Evolutionary conservation across 2,329 filamentous ascomycete genomes (phyloP).

Genomic region (Colletotrichum lindemuthianum): DNA sequence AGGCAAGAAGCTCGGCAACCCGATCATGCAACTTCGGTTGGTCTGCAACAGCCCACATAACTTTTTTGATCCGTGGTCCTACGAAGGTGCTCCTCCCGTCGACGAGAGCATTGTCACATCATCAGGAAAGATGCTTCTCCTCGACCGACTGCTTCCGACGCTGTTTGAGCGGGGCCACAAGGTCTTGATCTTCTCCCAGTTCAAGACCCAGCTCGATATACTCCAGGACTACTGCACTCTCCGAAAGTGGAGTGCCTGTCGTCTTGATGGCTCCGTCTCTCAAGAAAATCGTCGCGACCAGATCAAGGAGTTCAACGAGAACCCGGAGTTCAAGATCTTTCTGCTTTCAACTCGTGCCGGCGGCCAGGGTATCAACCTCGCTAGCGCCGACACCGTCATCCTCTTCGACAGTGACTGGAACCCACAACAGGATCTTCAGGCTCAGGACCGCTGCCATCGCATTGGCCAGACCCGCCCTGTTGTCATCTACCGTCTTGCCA

Average conservation of each 20-base stretch:
- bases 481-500: constrained; percentile 92
- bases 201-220: constrained; percentile 93
- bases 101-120: constrained; percentile 87
- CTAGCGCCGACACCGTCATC: constrained; percentile 90
- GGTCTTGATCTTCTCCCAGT: constrained; percentile 95
- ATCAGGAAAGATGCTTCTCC: constrained; percentile 94
- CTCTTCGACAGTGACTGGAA: constrained; percentile 94
- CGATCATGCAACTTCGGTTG: constrained; percentile 88
- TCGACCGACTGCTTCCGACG: constrained; percentile 84
- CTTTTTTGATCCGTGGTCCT: constrained; percentile 91
- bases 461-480: constrained; percentile 95
- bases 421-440: constrained; percentile 95
- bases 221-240: constrained; percentile 90
- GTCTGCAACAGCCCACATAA: constrained; percentile 96
- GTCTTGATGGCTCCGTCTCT: constrained; percentile 88
- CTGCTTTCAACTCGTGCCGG: constrained; percentile 90
- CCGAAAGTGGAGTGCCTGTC: constrained; percentile 82
- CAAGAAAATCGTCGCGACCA: constrained; percentile 77
- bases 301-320: constrained; percentile 77
- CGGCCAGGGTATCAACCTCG: constrained; percentile 94
- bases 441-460: constrained; percentile 92
- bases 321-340: constrained; percentile 78
- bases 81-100: constrained; percentile 65
- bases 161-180: constrained; percentile 84
- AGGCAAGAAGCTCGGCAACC: constrained; percentile 92